phyloP scores from a whole-genome alignment of 139 green algal species.

The Picochlorum sp. region DNA sequence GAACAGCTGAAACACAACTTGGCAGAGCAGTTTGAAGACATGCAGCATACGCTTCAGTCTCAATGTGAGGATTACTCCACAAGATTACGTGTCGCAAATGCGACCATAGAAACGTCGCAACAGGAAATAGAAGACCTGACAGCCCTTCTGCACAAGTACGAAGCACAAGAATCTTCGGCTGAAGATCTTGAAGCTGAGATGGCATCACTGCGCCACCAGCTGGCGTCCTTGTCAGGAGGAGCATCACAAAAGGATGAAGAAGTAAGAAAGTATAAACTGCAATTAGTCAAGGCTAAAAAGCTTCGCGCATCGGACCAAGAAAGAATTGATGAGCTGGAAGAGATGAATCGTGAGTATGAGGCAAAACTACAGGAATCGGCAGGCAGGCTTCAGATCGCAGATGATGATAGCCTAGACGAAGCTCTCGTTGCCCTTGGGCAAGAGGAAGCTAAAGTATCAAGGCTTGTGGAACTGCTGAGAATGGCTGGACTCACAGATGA shows the following conservation, averaged over 20 bases:
- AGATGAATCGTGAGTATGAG: conserved; percentile 6
- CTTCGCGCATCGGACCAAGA: conserved; percentile 1
- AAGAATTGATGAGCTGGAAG: conserved; percentile 12
- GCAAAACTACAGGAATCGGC: background rate
- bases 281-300: conserved; percentile 14
- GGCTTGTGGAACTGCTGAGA: background rate
- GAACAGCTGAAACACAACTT: background rate
- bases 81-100: background rate
- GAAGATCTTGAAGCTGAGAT: background rate
- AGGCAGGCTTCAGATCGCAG: background rate
- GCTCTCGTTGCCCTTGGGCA: conserved; percentile 2
- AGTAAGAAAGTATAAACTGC: conserved; percentile 12
- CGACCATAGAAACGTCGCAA: background rate
- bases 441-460: conserved; percentile 5
- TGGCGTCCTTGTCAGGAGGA: background rate
- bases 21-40: background rate
- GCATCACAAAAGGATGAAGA: conserved; percentile 10
- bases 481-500: background rate
- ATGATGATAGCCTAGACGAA: conserved; percentile 3
- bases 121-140: background rate
- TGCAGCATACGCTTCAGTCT: background rate
- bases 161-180: background rate
- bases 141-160: background rate
- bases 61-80: background rate
- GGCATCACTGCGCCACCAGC: background rate